These are phyloP conservation scores for Rhizopus microsporus DNA, from an alignment of 371 early-diverging fungal species.

Conservation along the genomic window DNA sequence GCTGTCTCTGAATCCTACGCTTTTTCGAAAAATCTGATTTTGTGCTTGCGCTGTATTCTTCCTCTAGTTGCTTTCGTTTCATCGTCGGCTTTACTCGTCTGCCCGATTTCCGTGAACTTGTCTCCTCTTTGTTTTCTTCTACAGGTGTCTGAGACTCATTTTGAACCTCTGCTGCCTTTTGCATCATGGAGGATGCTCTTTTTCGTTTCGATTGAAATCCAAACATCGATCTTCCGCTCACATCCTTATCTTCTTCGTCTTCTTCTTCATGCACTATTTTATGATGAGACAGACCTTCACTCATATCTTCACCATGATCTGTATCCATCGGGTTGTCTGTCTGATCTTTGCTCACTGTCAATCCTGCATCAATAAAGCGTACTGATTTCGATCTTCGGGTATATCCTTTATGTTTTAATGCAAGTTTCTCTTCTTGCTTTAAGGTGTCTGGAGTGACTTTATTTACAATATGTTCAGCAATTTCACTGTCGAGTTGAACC, in stretches of 20 bases:
- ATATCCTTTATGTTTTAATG: conserved; percentile 23
- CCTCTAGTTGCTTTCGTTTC: conserved; percentile 6
- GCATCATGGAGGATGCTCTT: conserved; percentile 38
- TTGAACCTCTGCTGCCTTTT: conserved; percentile 28
- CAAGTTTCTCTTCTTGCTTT: conserved; percentile 41
- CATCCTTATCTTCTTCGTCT: conserved; percentile 38
- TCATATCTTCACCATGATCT: conserved; percentile 16
- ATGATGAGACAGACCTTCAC: conserved; percentile 12
- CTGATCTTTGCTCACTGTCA: conserved; percentile 19
- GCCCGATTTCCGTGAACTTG: conserved; percentile 9
- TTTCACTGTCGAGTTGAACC: conserved; percentile 48
- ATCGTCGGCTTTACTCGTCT: conserved; percentile 9
- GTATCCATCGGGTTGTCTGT: conserved; percentile 9
- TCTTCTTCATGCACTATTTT: conserved; percentile 8
- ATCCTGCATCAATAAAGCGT: conserved; percentile 17
- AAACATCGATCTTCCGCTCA: conserved; percentile 39
- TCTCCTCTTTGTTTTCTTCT: not conserved
- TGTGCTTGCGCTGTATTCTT: conserved; percentile 8
- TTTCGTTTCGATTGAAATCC: conserved; percentile 29
- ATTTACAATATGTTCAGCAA: conserved; percentile 51
- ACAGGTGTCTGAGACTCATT: not conserved
- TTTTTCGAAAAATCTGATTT: conserved; percentile 27
- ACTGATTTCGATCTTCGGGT: conserved; percentile 8
- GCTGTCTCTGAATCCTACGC: conserved; percentile 29
- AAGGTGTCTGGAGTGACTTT: conserved; percentile 33